Conservation (phyloP, 116 monocot species). For the Iris pallida region DNA sequence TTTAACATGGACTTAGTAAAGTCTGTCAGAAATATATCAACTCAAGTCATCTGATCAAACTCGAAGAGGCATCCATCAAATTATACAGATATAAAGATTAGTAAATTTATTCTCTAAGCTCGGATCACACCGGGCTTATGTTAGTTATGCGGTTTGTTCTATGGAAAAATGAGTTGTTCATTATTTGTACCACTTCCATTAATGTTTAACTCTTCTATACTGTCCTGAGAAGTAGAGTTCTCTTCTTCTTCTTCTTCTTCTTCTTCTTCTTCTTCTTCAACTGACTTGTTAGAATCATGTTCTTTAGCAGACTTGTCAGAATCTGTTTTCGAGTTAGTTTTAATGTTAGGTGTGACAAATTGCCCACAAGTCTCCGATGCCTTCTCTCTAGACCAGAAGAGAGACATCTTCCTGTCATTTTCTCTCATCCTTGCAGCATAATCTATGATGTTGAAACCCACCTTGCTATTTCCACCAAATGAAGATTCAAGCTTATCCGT, state of each 20-base stretch:
- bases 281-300: neutral
- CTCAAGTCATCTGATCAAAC: no score
- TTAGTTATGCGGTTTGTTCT: no score
- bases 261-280: constrained; percentile 4
- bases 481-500: constrained; percentile 55
- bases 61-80: no score
- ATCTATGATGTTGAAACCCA: constrained; percentile 47
- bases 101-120: no score
- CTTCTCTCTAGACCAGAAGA: constrained; percentile 35
- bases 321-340: neutral
- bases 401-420: constrained; percentile 56
- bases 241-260: neutral
- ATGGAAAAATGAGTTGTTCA: no score
- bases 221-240: neutral
- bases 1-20: no score
- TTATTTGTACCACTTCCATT: no score
- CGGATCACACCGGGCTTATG: no score
- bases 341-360: neutral
- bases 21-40: no score
- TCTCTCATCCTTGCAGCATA: constrained; percentile 70
- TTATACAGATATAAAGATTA: no score
- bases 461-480: constrained; percentile 51
- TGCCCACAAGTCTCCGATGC: neutral
- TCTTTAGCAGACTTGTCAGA: neutral
- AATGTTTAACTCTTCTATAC: no score